phyloP scores from a whole-genome alignment of 2,329 filamentous ascomycete genomes.

The Pseudopyrenochaeta lycopersici region DNA sequence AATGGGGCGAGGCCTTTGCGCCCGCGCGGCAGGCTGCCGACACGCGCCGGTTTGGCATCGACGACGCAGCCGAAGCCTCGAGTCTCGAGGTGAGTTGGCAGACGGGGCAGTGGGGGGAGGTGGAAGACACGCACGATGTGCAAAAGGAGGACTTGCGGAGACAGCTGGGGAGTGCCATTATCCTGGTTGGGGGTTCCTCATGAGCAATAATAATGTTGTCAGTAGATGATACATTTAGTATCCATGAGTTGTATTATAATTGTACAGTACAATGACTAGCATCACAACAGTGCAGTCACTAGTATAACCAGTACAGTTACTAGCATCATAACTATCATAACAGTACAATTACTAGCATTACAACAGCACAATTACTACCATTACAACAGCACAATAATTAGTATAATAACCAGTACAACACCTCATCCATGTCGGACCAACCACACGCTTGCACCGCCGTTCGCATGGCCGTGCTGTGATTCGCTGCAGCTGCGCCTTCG shows the following conservation, averaged over 20 bases:
- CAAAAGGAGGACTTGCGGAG: conserved; percentile 87
- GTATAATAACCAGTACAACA: too few relatives aligned
- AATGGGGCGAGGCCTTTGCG: conserved; percentile 82
- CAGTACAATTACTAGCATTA: too few relatives aligned
- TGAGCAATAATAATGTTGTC: neutral
- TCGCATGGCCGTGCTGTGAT: conserved; percentile 11
- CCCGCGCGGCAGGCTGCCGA: conserved; percentile 57
- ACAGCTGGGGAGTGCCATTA: conserved; percentile 85
- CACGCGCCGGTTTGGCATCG: conserved; percentile 72
- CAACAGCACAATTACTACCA: too few relatives aligned
- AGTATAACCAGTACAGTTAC: too few relatives aligned
- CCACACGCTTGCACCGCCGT: too few relatives aligned
- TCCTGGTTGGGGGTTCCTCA: conserved; percentile 69
- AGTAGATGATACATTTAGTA: neutral
- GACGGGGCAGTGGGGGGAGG: conserved; percentile 90
- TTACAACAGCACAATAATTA: too few relatives aligned
- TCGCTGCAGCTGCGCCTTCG: conserved; percentile 6
- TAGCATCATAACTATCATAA: too few relatives aligned
- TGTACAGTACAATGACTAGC: too few relatives aligned
- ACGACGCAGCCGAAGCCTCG: conserved; percentile 79
- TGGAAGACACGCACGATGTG: conserved; percentile 98
- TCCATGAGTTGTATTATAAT: neutral
- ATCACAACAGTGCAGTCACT: too few relatives aligned
- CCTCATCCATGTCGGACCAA: too few relatives aligned
- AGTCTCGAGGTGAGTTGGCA: conserved; percentile 92